phyloP scores from a whole-genome alignment of 345 rosid species.

The Syzygium aromaticum region DNA sequence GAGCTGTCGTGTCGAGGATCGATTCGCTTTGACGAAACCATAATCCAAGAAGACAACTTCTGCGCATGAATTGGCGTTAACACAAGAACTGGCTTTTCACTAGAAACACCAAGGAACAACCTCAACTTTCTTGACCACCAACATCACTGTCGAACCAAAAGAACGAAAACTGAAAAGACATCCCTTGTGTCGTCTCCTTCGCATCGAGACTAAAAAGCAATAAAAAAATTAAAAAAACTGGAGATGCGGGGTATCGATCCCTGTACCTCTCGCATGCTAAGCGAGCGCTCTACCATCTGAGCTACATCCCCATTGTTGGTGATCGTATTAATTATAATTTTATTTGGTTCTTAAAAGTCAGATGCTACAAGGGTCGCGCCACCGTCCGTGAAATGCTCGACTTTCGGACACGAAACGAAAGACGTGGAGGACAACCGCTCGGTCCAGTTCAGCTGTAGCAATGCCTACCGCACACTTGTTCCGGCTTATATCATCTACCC shows the following conservation, averaged over 20 bases:
- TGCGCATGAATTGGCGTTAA: not conserved
- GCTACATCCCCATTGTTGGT: constrained; percentile 44
- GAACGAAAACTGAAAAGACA: not conserved
- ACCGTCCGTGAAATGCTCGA: not conserved
- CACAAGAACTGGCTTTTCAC: not conserved
- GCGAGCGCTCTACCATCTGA: constrained; percentile 76
- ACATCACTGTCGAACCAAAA: not conserved
- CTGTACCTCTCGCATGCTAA: constrained; percentile 62
- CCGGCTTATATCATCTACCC: not conserved
- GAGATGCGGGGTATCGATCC: constrained; percentile 53
- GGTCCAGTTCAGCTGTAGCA: not conserved
- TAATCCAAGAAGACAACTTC: not conserved
- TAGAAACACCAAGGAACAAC: too few relatives aligned
- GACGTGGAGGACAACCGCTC: not conserved
- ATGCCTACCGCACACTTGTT: not conserved
- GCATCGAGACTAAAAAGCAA: not conserved
- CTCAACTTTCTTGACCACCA: too few relatives aligned
- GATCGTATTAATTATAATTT: too few relatives aligned
- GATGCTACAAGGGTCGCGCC: not conserved
- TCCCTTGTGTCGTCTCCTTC: not conserved
- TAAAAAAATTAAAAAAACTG: not conserved
- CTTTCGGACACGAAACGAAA: not conserved
- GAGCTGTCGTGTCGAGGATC: not conserved
- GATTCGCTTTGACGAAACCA: not conserved
- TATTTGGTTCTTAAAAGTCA: fast-evolving